phyloP scores from a whole-genome alignment of 1,284 basidiomycete genomes.

The Cryptococcus wingfieldii region DNA sequence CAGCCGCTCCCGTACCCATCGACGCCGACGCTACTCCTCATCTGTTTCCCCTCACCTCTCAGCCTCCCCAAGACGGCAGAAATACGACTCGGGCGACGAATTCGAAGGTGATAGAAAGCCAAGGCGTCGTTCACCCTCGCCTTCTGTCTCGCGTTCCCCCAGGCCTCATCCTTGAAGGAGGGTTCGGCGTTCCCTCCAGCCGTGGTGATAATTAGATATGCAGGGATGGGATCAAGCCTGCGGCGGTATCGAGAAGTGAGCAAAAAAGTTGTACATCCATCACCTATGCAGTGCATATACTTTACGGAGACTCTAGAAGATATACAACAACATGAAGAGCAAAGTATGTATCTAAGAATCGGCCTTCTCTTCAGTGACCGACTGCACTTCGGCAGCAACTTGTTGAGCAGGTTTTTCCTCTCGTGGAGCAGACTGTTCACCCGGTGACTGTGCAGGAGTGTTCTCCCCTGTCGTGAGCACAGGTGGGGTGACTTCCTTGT shows the following conservation, averaged over 20 bases:
- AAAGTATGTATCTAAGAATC: constrained; percentile 3
- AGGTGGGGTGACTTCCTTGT: constrained; percentile 62
- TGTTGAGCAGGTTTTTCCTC: neutral
- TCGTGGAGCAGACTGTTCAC: neutral
- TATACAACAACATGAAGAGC: constrained; percentile 3
- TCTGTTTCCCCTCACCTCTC: constrained; percentile 4
- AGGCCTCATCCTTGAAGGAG: neutral
- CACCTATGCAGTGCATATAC: neutral
- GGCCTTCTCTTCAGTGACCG: constrained; percentile 4
- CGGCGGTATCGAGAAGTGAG: neutral
- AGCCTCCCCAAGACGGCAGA: constrained; percentile 8
- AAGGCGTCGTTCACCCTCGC: neutral
- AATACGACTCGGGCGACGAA: constrained; percentile 4
- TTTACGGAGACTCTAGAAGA: neutral
- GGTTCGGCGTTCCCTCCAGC: neutral
- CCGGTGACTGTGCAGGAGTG: constrained; percentile 5
- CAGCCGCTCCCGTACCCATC: constrained; percentile 13
- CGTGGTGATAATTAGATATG: too few species aligned
- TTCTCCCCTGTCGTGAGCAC: constrained; percentile 11
- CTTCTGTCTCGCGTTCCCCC: constrained; percentile 1
- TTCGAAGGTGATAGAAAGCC: constrained; percentile 1
- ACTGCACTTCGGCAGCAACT: neutral
- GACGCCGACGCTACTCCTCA: constrained; percentile 8
- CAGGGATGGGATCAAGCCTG: too few species aligned
- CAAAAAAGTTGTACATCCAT: neutral